phyloP scores from a whole-genome alignment of 352 stramenopile species.

The Globisporangium uncinulatum region DNA sequence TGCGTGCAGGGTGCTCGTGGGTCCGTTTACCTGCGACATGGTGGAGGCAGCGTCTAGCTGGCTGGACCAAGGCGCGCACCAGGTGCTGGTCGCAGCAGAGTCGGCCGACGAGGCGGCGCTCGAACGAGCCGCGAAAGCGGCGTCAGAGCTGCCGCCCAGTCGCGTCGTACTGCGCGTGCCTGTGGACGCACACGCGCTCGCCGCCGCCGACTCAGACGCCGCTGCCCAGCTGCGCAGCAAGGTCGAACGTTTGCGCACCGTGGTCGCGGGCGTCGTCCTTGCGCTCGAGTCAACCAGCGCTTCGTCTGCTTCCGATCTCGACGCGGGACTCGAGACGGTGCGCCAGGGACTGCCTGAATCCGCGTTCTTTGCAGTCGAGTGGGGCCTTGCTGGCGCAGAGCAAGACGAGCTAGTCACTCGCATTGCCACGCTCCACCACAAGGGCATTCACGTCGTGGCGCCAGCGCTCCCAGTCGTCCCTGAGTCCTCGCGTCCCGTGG shows the following conservation, averaged over 20 bases:
- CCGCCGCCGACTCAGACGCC: conserved; percentile 1
- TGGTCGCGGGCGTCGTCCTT: conserved; percentile 41
- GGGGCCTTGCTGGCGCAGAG: conserved; percentile 12
- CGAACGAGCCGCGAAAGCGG: conserved; percentile 41
- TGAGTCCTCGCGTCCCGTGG: conserved; percentile 21
- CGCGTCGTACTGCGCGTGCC: conserved; percentile 60
- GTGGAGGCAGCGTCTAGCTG: conserved; percentile 46
- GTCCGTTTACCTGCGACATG: conserved; percentile 55
- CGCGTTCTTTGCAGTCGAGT: conserved; percentile 54
- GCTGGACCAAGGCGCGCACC: conserved; percentile 57
- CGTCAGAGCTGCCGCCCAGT: conserved; percentile 53
- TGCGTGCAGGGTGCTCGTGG: conserved; percentile 38
- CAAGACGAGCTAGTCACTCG: conserved; percentile 22
- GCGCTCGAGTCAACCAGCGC: conserved; percentile 19
- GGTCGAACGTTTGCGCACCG: conserved; percentile 28
- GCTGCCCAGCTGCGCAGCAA: conserved; percentile 21
- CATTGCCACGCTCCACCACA: conserved; percentile 57
- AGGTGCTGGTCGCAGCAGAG: conserved; percentile 46
- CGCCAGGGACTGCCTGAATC: conserved; percentile 38
- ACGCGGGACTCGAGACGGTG: conserved; percentile 23
- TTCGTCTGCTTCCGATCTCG: not conserved
- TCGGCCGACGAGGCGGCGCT: conserved; percentile 42
- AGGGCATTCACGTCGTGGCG: conserved; percentile 52
- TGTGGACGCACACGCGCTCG: conserved; percentile 26
- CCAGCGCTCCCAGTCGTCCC: conserved; percentile 18